Evolutionary conservation across 345 rosid genomes (phyloP).

Genomic region (Gynandropsis gynandra): DNA sequence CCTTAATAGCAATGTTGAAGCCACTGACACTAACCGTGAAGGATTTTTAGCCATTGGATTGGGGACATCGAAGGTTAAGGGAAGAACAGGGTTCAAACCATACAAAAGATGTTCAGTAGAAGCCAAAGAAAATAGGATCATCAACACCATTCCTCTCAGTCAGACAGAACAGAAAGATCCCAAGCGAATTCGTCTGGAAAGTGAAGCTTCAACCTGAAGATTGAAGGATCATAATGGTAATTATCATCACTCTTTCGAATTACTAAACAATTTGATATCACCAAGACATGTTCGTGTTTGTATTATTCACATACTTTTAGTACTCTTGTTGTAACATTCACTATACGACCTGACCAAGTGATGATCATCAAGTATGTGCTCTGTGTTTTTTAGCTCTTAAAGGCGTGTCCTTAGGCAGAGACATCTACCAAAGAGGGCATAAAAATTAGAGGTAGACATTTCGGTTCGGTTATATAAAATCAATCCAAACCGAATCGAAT

Average conservation of each 20-base stretch:
- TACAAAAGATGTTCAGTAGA: slow-evolving; percentile 85
- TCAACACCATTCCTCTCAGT: slow-evolving; percentile 22
- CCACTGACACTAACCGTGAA: slow-evolving; percentile 22
- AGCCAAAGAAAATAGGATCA: slow-evolving; percentile 52
- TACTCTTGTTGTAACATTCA: slow-evolving; percentile 25
- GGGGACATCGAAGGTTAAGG: slow-evolving; percentile 47
- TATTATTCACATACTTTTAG: slow-evolving; percentile 18
- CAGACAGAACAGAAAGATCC: slow-evolving; percentile 66
- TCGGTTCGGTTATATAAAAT: too few relatives aligned
- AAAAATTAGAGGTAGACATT: too few relatives aligned
- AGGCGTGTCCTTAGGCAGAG: too few relatives aligned
- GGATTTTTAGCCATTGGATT: slow-evolving; percentile 51
- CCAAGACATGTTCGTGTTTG: slow-evolving; percentile 22
- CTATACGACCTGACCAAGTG: too few relatives aligned
- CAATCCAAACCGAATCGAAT: too few relatives aligned
- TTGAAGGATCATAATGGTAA: not conserved
- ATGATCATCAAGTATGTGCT: too few relatives aligned
- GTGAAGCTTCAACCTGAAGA: slow-evolving; percentile 48
- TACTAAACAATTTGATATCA: slow-evolving; percentile 12
- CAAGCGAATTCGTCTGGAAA: slow-evolving; percentile 80
- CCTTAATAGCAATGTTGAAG: slow-evolving; percentile 37
- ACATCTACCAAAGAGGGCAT: too few relatives aligned
- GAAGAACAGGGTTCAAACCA: slow-evolving; percentile 81
- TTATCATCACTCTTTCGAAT: not conserved
- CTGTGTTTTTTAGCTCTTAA: too few relatives aligned